Conservation (phyloP, 2,329 filamentous ascomycete species). For the Epichloe amarillans region DNA sequence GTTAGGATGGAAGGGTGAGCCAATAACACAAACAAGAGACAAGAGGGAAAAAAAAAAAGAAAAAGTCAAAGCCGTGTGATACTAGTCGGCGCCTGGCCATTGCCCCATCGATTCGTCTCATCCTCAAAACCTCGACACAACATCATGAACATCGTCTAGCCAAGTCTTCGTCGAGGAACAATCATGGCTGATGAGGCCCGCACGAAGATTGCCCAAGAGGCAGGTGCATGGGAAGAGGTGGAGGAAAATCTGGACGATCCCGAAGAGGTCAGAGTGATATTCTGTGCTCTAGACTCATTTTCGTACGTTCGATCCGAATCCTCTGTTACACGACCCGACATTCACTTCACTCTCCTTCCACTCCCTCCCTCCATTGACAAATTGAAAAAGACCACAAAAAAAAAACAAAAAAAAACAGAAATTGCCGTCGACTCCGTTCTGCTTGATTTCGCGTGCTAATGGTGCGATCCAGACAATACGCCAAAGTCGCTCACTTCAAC, state of each 20-base stretch:
- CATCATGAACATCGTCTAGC: conserved; percentile 1
- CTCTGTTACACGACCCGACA: too few relatives aligned
- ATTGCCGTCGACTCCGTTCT: too few relatives aligned
- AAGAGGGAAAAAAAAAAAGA: neutral
- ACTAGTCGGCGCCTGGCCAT: neutral
- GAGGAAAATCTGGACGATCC: conserved; percentile 57
- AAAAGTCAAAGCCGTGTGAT: neutral
- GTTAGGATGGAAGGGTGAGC: neutral
- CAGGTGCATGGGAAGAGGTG: conserved; percentile 43
- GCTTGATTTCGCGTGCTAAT: neutral
- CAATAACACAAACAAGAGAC: neutral
- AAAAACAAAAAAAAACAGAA: too few relatives aligned
- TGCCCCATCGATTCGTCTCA: neutral
- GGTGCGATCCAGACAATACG: conserved; percentile 55
- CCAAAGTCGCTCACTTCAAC: conserved; percentile 74
- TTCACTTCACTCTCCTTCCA: too few relatives aligned
- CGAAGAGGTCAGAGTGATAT: conserved; percentile 69
- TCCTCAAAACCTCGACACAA: neutral
- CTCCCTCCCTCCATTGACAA: too few relatives aligned
- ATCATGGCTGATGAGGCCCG: conserved; percentile 1
- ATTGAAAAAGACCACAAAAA: too few relatives aligned
- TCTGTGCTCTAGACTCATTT: conserved; percentile 78
- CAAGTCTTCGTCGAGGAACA: neutral
- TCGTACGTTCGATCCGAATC: conserved; percentile 42
- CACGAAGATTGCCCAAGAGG: conserved; percentile 9